These are phyloP conservation scores for Ophiognomonia clavigignenti-juglandacearum DNA, from an alignment of 2,329 filamentous ascomycete species.

Conservation along the genomic window DNA sequence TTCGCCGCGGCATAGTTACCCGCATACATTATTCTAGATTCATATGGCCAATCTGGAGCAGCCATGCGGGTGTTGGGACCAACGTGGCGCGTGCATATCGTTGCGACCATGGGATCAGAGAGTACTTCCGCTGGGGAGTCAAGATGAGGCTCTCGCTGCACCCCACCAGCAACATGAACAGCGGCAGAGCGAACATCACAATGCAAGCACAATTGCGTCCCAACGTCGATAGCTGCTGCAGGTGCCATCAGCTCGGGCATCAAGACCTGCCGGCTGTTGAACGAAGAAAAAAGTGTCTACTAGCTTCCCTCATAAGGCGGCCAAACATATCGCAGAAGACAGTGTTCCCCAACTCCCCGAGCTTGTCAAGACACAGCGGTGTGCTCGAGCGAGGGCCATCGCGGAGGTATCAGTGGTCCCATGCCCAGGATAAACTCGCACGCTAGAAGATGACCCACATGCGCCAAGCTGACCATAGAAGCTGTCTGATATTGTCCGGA, in stretches of 20 bases:
- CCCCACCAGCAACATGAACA: not conserved
- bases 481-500: not conserved
- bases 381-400: conserved; percentile 7
- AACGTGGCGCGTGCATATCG: conserved; percentile 8
- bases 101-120: too few relatives aligned
- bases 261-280: not conserved
- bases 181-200: too few relatives aligned
- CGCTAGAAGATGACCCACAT: conserved; percentile 10
- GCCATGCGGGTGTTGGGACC: conserved; percentile 1
- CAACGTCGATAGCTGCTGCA: not conserved
- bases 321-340: conserved; percentile 11
- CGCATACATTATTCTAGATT: not conserved
- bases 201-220: not conserved
- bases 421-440: conserved; percentile 6
- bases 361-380: conserved; percentile 11
- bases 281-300: not conserved
- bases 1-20: not conserved
- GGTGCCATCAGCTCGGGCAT: not conserved
- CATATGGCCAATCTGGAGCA: conserved; percentile 1
- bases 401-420: conserved; percentile 13
- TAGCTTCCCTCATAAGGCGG: conserved; percentile 14
- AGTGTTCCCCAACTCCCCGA: not conserved
- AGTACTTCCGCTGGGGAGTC: too few relatives aligned
- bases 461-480: not conserved
- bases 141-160: not conserved